Percentiles rank a stretch among this genome's conserved stretches.
Conservation (phyloP, 2,329 filamentous ascomycete genomes). For the Mariannaea sp. region DNA sequence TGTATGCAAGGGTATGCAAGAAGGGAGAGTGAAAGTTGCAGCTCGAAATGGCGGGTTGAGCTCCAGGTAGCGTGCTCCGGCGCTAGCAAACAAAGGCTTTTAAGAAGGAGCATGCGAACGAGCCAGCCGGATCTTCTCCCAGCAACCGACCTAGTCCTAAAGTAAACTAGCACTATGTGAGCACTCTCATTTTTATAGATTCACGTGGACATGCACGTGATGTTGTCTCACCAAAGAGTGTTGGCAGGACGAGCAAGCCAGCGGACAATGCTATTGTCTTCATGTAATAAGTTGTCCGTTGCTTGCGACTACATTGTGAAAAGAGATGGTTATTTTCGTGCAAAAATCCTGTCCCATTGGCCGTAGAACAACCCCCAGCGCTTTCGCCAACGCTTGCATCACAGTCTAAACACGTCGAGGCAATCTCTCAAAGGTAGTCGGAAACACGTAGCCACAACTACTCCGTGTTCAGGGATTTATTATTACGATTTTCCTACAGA, state of each 20-base stretch:
- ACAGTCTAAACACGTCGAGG: too few species aligned
- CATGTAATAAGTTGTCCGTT: too few species aligned
- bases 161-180: constrained; percentile 18
- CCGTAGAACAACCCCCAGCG: too few species aligned
- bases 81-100: constrained; percentile 35
- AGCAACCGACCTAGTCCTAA: constrained; percentile 41
- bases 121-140: constrained; percentile 32
- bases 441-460: too few species aligned
- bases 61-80: constrained; percentile 26
- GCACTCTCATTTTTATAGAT: background rate
- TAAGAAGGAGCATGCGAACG: constrained; percentile 34
- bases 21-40: constrained; percentile 31
- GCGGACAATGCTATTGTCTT: background rate
- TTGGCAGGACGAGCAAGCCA: background rate
- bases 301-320: too few species aligned
- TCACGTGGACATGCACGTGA: constrained; percentile 32
- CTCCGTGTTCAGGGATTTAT: too few species aligned
- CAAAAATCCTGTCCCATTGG: too few species aligned
- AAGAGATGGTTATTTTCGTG: too few species aligned
- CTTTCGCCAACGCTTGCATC: too few species aligned
- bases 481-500: too few species aligned
- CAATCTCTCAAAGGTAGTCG: too few species aligned
- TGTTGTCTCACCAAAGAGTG: background rate
- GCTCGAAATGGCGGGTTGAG: constrained; percentile 37
- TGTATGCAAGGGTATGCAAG: constrained; percentile 18